These are phyloP conservation scores for Acephala macrosclerotiorum DNA, from an alignment of 2,329 filamentous ascomycete species.

Conservation along the genomic window DNA sequence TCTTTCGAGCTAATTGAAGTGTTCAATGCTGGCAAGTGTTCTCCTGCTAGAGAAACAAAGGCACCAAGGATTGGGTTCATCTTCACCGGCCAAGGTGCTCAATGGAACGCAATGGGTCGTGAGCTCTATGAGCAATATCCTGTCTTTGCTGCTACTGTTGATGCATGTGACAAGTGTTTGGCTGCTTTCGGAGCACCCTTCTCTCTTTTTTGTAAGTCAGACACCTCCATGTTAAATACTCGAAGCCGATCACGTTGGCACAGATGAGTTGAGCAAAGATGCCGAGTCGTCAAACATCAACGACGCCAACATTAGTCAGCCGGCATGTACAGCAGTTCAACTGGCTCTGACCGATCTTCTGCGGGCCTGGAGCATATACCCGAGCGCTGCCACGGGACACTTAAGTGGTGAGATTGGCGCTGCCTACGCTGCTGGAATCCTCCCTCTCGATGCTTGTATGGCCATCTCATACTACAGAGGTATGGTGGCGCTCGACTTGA, in stretches of 20 bases:
- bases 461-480: slow-evolving; percentile 39
- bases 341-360: slow-evolving; percentile 42
- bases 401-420: slow-evolving; percentile 48
- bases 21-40: slow-evolving; percentile 44
- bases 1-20: slow-evolving; percentile 40
- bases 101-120: slow-evolving; percentile 40
- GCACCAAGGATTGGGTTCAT: slow-evolving; percentile 35
- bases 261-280: slow-evolving; percentile 29
- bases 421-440: slow-evolving; percentile 43
- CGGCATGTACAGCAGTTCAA: slow-evolving; percentile 40
- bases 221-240: background rate
- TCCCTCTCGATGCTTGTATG: slow-evolving; percentile 32
- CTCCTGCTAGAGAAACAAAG: slow-evolving; percentile 34
- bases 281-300: slow-evolving; percentile 29
- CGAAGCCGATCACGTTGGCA: slow-evolving; percentile 14
- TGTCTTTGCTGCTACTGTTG: slow-evolving; percentile 34
- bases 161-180: slow-evolving; percentile 45
- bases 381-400: slow-evolving; percentile 41
- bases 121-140: slow-evolving; percentile 37
- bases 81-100: slow-evolving; percentile 42
- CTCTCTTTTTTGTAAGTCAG: slow-evolving; percentile 35
- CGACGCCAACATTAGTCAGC: slow-evolving; percentile 34
- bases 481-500: slow-evolving; percentile 17
- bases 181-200: slow-evolving; percentile 33
- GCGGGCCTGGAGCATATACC: slow-evolving; percentile 30